Evolutionary conservation across 75 land plant species (phyloP).

Genomic region (Pseudotsuga menziesii): DNA sequence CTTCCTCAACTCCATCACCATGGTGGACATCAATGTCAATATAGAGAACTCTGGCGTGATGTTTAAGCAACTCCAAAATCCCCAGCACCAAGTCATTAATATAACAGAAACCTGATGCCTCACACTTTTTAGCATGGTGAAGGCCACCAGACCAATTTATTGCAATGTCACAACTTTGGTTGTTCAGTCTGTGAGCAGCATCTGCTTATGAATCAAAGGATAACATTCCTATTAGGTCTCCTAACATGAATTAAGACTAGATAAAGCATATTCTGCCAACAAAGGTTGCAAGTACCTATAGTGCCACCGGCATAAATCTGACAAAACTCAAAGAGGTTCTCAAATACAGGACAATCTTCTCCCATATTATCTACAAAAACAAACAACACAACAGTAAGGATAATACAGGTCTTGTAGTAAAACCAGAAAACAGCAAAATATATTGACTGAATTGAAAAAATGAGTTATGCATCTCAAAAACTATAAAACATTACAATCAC

Average conservation of each 20-base stretch:
- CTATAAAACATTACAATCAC: constrained; percentile 1
- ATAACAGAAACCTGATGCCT: constrained; percentile 97
- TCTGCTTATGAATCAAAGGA: constrained; percentile 38
- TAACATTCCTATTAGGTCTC: not conserved
- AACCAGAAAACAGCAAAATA: constrained; percentile 3
- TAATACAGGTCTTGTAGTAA: not conserved
- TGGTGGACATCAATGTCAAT: constrained; percentile 99
- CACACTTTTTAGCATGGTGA: constrained; percentile 98
- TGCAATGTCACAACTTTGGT: constrained; percentile 89
- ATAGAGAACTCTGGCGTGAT: constrained; percentile 93
- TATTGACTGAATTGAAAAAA: not conserved
- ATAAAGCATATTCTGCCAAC: not conserved
- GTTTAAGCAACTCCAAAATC: constrained; percentile 89
- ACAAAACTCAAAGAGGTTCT: constrained; percentile 96
- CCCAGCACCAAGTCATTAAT: constrained; percentile 98
- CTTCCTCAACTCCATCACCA: constrained; percentile 99
- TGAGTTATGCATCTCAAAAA: not conserved
- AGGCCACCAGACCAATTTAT: constrained; percentile 99
- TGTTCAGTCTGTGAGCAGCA: constrained; percentile 92
- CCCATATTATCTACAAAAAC: constrained; percentile 89
- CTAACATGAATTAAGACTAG: not conserved
- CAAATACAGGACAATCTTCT: constrained; percentile 99
- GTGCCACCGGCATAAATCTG: constrained; percentile 99
- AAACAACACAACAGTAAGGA: not conserved
- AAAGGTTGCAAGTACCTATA: constrained; percentile 54